These are phyloP conservation scores for Protea cynaroides DNA, from an alignment of 164 flowering plant genomes.

Conservation along the genomic window DNA sequence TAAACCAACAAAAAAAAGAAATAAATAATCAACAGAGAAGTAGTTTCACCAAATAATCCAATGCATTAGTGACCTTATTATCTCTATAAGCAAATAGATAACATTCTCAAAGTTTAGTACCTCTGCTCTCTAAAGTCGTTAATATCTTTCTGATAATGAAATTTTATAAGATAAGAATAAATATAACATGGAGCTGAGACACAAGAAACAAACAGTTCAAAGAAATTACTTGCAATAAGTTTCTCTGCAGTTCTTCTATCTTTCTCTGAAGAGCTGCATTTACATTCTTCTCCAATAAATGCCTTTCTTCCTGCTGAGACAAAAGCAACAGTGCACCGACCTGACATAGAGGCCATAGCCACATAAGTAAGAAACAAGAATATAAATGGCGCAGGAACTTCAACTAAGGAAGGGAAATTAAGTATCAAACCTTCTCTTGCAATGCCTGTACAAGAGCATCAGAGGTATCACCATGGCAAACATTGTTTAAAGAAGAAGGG, in stretches of 20 bases:
- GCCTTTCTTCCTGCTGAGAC: conserved; percentile 94
- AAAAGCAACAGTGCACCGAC: conserved; percentile 72
- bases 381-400: neutral
- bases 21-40: too few species aligned
- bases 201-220: conserved; percentile 1
- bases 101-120: too few species aligned
- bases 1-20: too few species aligned
- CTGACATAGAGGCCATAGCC: conserved; percentile 27
- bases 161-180: too few species aligned
- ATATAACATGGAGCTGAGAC: neutral
- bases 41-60: too few species aligned
- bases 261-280: conserved; percentile 67
- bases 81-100: too few species aligned
- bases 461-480: conserved; percentile 34
- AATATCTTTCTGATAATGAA: too few species aligned
- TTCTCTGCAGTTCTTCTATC: conserved; percentile 84
- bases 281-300: conserved; percentile 78
- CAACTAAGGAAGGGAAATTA: conserved; percentile 4
- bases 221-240: conserved; percentile 59
- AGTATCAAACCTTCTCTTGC: conserved; percentile 73
- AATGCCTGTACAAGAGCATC: conserved; percentile 74
- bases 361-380: neutral
- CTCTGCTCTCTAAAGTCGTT: too few species aligned
- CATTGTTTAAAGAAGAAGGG: conserved; percentile 12
- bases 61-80: too few species aligned